Evolutionary conservation across 164 flowering plant genomes (phyloP).

Genomic region (Platanus orientalis): DNA sequence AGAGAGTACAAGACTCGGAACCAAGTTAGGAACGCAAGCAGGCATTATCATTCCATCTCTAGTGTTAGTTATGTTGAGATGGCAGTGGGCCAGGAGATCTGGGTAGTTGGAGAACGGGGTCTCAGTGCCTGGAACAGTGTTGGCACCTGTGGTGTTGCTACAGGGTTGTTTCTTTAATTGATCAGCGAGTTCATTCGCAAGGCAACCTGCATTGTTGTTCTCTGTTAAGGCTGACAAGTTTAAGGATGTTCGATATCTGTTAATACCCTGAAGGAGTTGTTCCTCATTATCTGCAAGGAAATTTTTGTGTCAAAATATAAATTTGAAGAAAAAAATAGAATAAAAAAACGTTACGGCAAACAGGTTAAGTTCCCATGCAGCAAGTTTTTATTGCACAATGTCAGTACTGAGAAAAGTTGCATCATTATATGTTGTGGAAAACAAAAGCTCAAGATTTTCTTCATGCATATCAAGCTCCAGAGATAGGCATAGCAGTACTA

Average conservation of each 20-base stretch:
- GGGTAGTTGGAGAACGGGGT: constrained; percentile 42
- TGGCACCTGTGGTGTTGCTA: constrained; percentile 28
- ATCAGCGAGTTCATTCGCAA: constrained; percentile 65
- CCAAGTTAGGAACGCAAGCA: constrained; percentile 66
- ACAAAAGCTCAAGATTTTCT: too few relatives aligned
- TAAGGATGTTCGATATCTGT: constrained; percentile 49
- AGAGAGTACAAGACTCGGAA: constrained; percentile 42
- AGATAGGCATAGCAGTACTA: too few relatives aligned
- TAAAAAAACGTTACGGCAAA: too few relatives aligned
- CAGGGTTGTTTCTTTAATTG: constrained; percentile 49
- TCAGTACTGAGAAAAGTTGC: too few relatives aligned
- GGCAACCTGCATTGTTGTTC: constrained; percentile 69
- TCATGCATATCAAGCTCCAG: too few relatives aligned
- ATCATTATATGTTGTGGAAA: not conserved
- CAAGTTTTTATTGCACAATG: too few relatives aligned
- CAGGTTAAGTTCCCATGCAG: too few relatives aligned
- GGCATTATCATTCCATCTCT: constrained; percentile 60
- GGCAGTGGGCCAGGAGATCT: constrained; percentile 46
- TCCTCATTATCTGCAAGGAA: constrained; percentile 57
- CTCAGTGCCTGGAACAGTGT: constrained; percentile 31
- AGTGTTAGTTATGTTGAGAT: constrained; percentile 54
- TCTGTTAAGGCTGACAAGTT: constrained; percentile 43
- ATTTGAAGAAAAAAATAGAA: not conserved
- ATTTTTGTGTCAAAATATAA: not conserved
- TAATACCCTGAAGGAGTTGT: constrained; percentile 60